Evolutionary conservation across 2,329 filamentous ascomycete species (phyloP), one percentile per base, ranked within the genome.

Genomic region (Cryphonectria japonica): DNA sequence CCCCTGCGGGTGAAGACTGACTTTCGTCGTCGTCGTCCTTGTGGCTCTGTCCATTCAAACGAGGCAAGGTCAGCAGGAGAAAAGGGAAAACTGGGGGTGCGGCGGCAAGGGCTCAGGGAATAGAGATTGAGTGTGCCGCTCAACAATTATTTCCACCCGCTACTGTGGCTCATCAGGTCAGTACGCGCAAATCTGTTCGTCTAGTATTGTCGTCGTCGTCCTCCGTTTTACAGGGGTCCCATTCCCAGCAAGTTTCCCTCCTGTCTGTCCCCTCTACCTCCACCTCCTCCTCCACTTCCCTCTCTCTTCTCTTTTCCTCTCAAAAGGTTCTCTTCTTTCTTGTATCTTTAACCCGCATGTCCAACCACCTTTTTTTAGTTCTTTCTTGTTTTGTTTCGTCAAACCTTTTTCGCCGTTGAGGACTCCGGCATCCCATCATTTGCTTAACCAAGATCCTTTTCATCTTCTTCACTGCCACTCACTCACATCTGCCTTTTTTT

Each of bases 91-190:
- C 26, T 26, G 26, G 26, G 26, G 26, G 26, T 26, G 46, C 46
- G 7, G 22, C 8, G 9, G 16, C 37, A 13, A n/a, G 46, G 46
- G 22, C 9, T n/a, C 50, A 46, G 63, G 63, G 70, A 71, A 63
- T 69, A 50, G 70, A 69, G 70, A 69, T 71, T 71, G 66, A 71
- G 54, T 71, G 69, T 52, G 63, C 54, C 52, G 52, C 52, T 13
- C 52, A 57, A 29, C 69, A 69, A 22, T 57, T 46, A 62, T 70
- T 68, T 62, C 59, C 70, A 67, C 67, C 61, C 54, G 65, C 32
- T 43, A 52, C 70, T 63, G 70, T 72, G 70, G 70, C 70, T 72
- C 66, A 61, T 69, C 62, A 50, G 62, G 70, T 59, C 66, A 67
- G 70, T 70, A 57, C 63, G 65, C 64, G 67, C 70, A 72, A n/a